Base-by-base conservation (phyloP, 2,329 filamentous ascomycete genomes). In the Eutypa lata region DNA sequence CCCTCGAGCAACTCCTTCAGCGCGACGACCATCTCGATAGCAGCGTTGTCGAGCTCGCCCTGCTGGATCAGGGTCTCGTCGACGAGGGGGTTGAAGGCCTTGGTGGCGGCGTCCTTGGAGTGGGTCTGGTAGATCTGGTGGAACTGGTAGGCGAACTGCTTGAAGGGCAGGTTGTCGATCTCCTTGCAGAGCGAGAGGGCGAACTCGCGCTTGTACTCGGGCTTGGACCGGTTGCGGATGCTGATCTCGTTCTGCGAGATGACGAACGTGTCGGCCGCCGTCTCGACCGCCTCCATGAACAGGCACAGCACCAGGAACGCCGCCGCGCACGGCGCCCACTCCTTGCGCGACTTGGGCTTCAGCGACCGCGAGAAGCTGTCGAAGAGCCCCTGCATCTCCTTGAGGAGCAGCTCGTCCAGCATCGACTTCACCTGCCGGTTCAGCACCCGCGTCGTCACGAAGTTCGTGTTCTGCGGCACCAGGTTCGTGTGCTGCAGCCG, bases 71-170 rank as follows among this genome's bases (percentile, higher is more conserved):
- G 70, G 40, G 65, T 64, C 45, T 70, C 65, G 58, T 82, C 79
- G 7, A 77, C 57, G n/a, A 84, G 64, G 18, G 81, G 81, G 59
- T 83, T 84, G 61, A 82, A 84, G 47, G 79, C 71, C 65, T 71
- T 77, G 7, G 73, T 65, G 43, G 74, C 73, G 3, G 71, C 71
- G 56, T 82, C 78, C 57, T 71, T 72, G 51, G 71, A 74, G 62
- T 82, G 78, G 19, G 81, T 83, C 70, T 82, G 79, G 60, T 82
- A 84, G 52, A 82, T 73, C 61, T 82, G 75, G 65, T 84, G 81
- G 63, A 84, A 84, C 66, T 82, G 80, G 57, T 79, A 81, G 3
- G 78, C 78, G 60, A 84, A 82, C 66, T 84, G 80, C 66, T 76
- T 79, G 62, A 84, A 84, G 1, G 81, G 81, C 70, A 83, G 70